Conservation (phyloP, 1,284 basidiomycete species). For the Clitocybe nebularis region DNA sequence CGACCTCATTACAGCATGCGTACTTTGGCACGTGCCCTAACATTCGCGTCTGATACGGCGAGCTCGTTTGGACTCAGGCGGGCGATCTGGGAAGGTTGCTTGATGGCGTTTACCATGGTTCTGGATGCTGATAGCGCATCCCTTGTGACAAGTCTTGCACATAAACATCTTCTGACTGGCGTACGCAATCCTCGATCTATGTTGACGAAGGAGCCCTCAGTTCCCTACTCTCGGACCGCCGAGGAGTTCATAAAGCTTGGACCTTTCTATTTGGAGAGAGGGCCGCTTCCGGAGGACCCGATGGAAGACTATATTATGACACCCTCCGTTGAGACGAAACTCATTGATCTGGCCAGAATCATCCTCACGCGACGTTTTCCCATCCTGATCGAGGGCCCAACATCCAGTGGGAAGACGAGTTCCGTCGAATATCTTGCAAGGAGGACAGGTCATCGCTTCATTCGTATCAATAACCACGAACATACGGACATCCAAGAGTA, state of each 20-base stretch:
- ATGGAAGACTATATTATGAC: slow-evolving; percentile 90
- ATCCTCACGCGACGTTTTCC: slow-evolving; percentile 89
- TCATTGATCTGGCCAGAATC: slow-evolving; percentile 90
- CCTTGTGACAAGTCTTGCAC: slow-evolving; percentile 67
- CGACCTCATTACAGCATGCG: slow-evolving; percentile 98
- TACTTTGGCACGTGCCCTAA: slow-evolving; percentile 88
- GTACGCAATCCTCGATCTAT: slow-evolving; percentile 82
- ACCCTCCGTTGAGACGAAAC: slow-evolving; percentile 93
- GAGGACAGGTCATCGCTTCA: slow-evolving; percentile 92
- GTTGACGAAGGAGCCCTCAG: slow-evolving; percentile 62
- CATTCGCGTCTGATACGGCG: slow-evolving; percentile 85
- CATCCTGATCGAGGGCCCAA: slow-evolving; percentile 96
- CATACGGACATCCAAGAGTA: slow-evolving; percentile 99
- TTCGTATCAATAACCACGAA: slow-evolving; percentile 99
- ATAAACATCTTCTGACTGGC: slow-evolving; percentile 78
- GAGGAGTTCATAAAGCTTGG: slow-evolving; percentile 82
- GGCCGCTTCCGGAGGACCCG: slow-evolving; percentile 61
- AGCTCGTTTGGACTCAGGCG: slow-evolving; percentile 79
- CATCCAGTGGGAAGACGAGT: slow-evolving; percentile 96
- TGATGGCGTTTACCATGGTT: slow-evolving; percentile 98
- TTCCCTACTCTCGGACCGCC: slow-evolving; percentile 44
- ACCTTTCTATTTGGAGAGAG: slow-evolving; percentile 86
- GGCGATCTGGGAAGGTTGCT: slow-evolving; percentile 91
- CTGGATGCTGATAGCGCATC: slow-evolving; percentile 76
- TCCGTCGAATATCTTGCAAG: slow-evolving; percentile 95